Conservation (phyloP, 768 basidiomycete genomes). For the Antrodiella citrinella region DNA sequence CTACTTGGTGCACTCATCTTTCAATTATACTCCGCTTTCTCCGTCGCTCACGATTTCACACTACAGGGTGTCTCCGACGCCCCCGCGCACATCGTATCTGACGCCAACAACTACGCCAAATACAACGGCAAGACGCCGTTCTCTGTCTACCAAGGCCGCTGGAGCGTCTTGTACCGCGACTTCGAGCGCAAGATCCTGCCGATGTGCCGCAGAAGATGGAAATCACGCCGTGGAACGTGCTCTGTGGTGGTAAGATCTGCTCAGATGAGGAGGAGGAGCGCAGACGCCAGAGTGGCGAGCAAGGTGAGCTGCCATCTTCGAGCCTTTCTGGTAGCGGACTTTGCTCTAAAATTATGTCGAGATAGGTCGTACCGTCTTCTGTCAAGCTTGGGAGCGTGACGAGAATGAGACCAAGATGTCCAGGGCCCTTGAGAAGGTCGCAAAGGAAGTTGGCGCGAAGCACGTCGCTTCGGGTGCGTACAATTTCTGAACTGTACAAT, state of each 20-base stretch:
- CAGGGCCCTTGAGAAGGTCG: conserved; percentile 37
- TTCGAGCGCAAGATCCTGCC: conserved; percentile 36
- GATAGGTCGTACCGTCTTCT: conserved; percentile 29
- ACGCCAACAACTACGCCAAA: conserved; percentile 32
- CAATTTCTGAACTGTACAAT: not conserved
- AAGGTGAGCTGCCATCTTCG: conserved; percentile 16
- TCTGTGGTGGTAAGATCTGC: conserved; percentile 28
- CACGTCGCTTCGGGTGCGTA: conserved; percentile 10
- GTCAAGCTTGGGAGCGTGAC: conserved; percentile 33
- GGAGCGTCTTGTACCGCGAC: conserved; percentile 24
- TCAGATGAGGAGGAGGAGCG: conserved; percentile 26
- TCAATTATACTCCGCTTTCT: not conserved
- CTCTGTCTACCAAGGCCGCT: conserved; percentile 31
- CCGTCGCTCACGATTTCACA: not conserved
- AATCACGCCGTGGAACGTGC: conserved; percentile 30
- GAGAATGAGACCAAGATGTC: conserved; percentile 34
- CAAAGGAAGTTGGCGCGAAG: conserved; percentile 34
- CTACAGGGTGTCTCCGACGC: conserved; percentile 17
- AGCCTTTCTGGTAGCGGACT: not conserved
- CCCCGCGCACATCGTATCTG: conserved; percentile 27
- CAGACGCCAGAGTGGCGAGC: conserved; percentile 17
- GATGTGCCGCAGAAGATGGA: conserved; percentile 22
- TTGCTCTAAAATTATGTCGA: not conserved
- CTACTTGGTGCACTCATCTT: conserved; percentile 18
- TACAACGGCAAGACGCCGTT: conserved; percentile 31